Conservation (phyloP, 1,139 yeast genomes). For the Blastobotrys apis region DNA sequence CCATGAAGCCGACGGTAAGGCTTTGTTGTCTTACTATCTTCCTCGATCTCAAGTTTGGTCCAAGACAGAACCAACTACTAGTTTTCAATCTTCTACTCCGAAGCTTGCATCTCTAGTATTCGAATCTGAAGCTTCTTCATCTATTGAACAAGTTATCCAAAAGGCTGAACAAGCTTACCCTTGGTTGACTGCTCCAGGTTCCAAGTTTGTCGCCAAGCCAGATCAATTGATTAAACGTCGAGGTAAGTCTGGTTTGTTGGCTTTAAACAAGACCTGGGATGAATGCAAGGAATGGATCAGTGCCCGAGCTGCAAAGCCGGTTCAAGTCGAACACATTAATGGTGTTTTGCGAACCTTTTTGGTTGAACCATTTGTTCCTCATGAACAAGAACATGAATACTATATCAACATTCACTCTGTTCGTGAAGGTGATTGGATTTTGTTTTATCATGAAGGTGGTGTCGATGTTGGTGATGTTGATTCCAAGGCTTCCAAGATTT, state of each 20-base stretch:
- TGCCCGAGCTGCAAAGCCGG: constrained; percentile 40
- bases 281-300: constrained; percentile 43
- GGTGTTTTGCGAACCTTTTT: constrained; percentile 42
- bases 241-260: constrained; percentile 44
- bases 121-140: constrained; percentile 29
- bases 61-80: constrained; percentile 33
- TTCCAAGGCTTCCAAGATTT: constrained; percentile 42
- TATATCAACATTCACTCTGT: constrained; percentile 47
- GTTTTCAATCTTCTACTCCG: constrained; percentile 39
- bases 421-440: constrained; percentile 46
- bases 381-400: constrained; percentile 44
- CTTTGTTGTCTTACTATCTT: constrained; percentile 42
- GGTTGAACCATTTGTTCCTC: constrained; percentile 47
- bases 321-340: constrained; percentile 40
- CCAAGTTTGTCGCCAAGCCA: constrained; percentile 45
- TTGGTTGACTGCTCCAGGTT: constrained; percentile 39
- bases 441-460: constrained; percentile 48
- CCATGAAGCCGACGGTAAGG: constrained; percentile 47
- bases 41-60: constrained; percentile 40
- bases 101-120: constrained; percentile 39
- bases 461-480: constrained; percentile 48
- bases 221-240: constrained; percentile 47
- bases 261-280: constrained; percentile 44
- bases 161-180: constrained; percentile 41
- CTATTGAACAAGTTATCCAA: constrained; percentile 35